Conservation (phyloP, 257 asterid genomes). For the Nicotiana otophora region DNA sequence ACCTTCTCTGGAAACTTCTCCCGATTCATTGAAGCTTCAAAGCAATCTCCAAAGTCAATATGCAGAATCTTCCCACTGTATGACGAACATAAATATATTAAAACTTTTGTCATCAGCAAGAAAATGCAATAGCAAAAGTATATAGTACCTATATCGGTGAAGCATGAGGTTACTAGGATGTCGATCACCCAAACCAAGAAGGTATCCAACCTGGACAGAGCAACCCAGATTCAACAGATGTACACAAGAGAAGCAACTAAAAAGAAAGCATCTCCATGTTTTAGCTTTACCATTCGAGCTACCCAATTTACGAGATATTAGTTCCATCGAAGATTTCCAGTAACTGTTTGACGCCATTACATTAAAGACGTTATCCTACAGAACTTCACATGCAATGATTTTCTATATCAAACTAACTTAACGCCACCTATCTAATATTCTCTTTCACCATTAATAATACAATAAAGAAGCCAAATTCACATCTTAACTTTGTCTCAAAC, state of each 20-base stretch:
- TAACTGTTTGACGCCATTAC: not conserved
- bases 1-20: conserved; percentile 99
- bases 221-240: conserved; percentile 7
- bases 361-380: not conserved
- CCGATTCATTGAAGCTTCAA: conserved; percentile 99
- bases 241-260: conserved; percentile 2
- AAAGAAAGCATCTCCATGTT: not conserved
- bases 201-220: conserved; percentile 78
- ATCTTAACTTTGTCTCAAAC: not conserved
- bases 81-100: conserved; percentile 7
- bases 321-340: not conserved
- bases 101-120: conserved; percentile 10
- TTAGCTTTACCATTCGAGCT: not conserved
- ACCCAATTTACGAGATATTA: not conserved
- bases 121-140: not conserved
- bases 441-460: not conserved
- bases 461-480: not conserved
- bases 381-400: not conserved
- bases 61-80: conserved; percentile 97
- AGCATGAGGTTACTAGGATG: conserved; percentile 99
- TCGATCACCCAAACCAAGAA: conserved; percentile 98
- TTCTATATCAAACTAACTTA: not conserved
- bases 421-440: not conserved
- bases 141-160: conserved; percentile 78
- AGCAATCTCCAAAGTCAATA: conserved; percentile 99